Evolutionary conservation across 2,329 filamentous ascomycete species (phyloP), one percentile per base, ranked within the genome.

Genomic region (Akanthomyces muscarius): DNA sequence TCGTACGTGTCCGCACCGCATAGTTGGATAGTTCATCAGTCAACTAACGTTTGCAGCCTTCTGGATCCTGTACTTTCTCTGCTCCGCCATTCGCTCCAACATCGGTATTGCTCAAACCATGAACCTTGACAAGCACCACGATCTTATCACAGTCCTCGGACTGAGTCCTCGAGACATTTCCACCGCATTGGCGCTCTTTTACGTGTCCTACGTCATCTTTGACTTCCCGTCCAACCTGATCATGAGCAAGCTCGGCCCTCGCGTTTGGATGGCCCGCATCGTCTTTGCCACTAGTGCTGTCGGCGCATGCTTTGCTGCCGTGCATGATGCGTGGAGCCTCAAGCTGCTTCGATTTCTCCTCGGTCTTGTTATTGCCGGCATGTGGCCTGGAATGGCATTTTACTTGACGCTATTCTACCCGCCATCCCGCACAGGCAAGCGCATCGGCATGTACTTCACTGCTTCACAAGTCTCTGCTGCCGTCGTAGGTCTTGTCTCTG

Each of bases 321-420:
- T 95, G 72, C 85, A 87, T 67, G 86, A 87, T 47, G 89, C 90
- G 8, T 96, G 92, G 89, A 95, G 91, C 71, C 81, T 96, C 69
- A 93, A 94, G 84, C 80, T 96, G n/a, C 82, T 97, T 33, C 88
- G 92, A 8, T 88, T 97, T 62, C 81, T 97, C 13, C 84, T 97
- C 7, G 92, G 92, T 54, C 83, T 95, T 16, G 92, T 96, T 28
- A 93, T 93, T 72, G 92, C 92, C 1, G 92, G 92, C 53, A 92
- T 97, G 89, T 97, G 92, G 92, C 92, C 92, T 0, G 92, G 92
- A 56, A 96, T 97, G 92, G 86, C 91, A 11, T 95, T 95, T 74
- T 97, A 96, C 71, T 81, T 97, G 53, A 96, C 92, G 0, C 82
- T 96, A 8, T 97, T 96, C 80, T 97, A 97, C 71, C 92, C 92